Percentiles rank a stretch among this genome's conserved stretches.
These are phyloP conservation scores for Emmonsiellopsis sp. DNA, from an alignment of 2,329 filamentous ascomycete species.

Conservation along the genomic window DNA sequence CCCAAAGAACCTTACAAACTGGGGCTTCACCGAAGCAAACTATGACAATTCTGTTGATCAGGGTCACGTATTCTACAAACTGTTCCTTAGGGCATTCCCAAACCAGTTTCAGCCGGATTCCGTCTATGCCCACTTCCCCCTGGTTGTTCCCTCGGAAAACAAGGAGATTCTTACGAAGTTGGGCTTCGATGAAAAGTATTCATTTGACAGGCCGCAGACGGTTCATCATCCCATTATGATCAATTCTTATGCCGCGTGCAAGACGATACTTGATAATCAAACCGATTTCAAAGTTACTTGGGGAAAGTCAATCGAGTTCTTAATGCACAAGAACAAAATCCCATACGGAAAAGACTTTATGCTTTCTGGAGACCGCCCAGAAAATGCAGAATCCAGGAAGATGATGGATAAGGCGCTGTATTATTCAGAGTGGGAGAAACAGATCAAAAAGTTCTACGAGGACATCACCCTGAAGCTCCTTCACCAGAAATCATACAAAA, in stretches of 20 bases:
- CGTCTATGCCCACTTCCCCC: slow-evolving; percentile 18
- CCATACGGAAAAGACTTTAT: slow-evolving; percentile 15
- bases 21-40: slow-evolving; percentile 31
- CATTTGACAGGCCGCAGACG: slow-evolving; percentile 12
- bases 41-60: slow-evolving; percentile 18
- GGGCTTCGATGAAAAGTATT: slow-evolving; percentile 13
- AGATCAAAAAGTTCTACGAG: slow-evolving; percentile 14
- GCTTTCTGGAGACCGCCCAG: slow-evolving; percentile 15
- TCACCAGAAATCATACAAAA: slow-evolving; percentile 32
- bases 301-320: slow-evolving; percentile 13
- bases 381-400: slow-evolving; percentile 12
- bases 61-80: slow-evolving; percentile 21
- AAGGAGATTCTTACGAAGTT: slow-evolving; percentile 16
- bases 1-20: slow-evolving; percentile 28
- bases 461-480: slow-evolving; percentile 12
- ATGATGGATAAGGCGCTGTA: slow-evolving; percentile 14
- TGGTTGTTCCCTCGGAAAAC: slow-evolving; percentile 19
- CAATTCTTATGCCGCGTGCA: slow-evolving; percentile 12
- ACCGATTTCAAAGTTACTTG: slow-evolving; percentile 17
- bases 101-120: slow-evolving; percentile 20
- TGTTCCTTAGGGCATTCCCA: slow-evolving; percentile 21
- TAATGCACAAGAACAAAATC: slow-evolving; percentile 12
- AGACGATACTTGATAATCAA: slow-evolving; percentile 15
- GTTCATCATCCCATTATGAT: slow-evolving; percentile 9
- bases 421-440: slow-evolving; percentile 9